Conservation (phyloP, 208 protist species). For the Eutreptiella sp. region DNA sequence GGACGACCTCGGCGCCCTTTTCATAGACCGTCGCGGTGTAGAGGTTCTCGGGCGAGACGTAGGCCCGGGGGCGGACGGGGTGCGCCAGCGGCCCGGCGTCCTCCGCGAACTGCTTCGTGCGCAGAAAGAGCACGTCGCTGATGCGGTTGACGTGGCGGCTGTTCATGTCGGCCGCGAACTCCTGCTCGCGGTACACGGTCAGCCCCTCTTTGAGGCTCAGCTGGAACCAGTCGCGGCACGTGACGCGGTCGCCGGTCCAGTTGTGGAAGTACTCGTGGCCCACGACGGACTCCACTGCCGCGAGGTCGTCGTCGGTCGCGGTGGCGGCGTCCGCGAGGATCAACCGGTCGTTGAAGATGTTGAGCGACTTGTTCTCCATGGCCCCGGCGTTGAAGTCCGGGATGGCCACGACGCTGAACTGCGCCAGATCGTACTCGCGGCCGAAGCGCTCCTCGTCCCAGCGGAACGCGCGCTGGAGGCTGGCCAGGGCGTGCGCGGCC, state of each 20-base stretch:
- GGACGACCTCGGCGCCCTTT: constrained; percentile 46
- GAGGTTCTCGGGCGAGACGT: constrained; percentile 52
- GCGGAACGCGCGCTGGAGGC: constrained; percentile 42
- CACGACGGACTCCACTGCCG: constrained; percentile 39
- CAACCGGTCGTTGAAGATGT: constrained; percentile 47
- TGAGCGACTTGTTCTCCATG: constrained; percentile 60
- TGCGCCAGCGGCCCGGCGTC: constrained; percentile 37
- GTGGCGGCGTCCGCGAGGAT: constrained; percentile 38
- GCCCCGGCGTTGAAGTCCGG: constrained; percentile 54
- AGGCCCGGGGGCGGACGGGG: constrained; percentile 42
- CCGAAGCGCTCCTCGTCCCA: constrained; percentile 55
- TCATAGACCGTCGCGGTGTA: constrained; percentile 49
- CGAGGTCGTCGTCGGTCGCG: constrained; percentile 46
- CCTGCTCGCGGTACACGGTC: constrained; percentile 54
- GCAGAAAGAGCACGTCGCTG: constrained; percentile 37
- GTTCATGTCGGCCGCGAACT: constrained; percentile 47
- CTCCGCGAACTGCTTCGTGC: constrained; percentile 35
- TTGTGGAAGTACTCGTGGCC: constrained; percentile 63
- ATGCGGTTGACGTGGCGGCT: constrained; percentile 42
- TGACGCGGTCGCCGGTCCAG: constrained; percentile 55
- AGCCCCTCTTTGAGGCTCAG: constrained; percentile 58
- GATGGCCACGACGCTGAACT: constrained; percentile 48
- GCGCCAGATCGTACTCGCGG: constrained; percentile 49
- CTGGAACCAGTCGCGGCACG: constrained; percentile 56
- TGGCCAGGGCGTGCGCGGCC: constrained; percentile 39